Percentiles rank a stretch among this genome's conserved stretches.
Evolutionary conservation across 305 asterid species (phyloP).

Genomic region (Rubia peregrina): DNA sequence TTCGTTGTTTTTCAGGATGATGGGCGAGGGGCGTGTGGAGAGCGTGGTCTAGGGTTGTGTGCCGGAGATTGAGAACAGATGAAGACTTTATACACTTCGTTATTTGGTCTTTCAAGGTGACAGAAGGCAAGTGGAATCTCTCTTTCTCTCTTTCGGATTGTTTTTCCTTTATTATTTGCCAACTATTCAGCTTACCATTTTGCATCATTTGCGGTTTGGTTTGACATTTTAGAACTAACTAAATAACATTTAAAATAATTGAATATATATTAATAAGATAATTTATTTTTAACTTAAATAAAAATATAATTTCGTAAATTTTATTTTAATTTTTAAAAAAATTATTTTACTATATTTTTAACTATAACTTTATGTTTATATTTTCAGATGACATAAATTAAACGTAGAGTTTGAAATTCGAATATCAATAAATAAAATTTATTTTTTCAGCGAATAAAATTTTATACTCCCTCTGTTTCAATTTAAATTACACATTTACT

Average conservation of each 20-base stretch:
- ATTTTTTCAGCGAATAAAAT: too few species aligned
- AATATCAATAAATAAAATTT: too few species aligned
- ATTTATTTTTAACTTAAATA: too few species aligned
- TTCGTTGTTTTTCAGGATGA: neutral
- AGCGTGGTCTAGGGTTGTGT: slow-evolving; percentile 21
- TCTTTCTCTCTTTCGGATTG: neutral
- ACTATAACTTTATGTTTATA: too few species aligned
- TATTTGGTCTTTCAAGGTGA: slow-evolving; percentile 4
- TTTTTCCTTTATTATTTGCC: neutral
- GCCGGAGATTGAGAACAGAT: neutral
- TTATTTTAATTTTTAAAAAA: too few species aligned
- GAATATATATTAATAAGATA: too few species aligned
- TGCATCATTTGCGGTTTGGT: neutral
- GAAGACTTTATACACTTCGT: slow-evolving; percentile 5
- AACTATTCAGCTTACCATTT: neutral
- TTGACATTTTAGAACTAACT: neutral
- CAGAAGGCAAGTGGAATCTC: slow-evolving; percentile 6
- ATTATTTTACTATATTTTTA: too few species aligned
- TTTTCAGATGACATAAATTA: too few species aligned
- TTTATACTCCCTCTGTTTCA: too few species aligned
- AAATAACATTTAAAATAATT: neutral
- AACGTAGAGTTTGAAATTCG: too few species aligned
- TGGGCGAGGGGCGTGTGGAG: slow-evolving; percentile 3
- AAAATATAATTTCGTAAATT: too few species aligned
- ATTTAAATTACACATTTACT: too few species aligned